Evolutionary conservation across 2,329 filamentous ascomycete species (phyloP), one percentile per base, ranked within the genome.

Genomic region (Dendryphion nanum): DNA sequence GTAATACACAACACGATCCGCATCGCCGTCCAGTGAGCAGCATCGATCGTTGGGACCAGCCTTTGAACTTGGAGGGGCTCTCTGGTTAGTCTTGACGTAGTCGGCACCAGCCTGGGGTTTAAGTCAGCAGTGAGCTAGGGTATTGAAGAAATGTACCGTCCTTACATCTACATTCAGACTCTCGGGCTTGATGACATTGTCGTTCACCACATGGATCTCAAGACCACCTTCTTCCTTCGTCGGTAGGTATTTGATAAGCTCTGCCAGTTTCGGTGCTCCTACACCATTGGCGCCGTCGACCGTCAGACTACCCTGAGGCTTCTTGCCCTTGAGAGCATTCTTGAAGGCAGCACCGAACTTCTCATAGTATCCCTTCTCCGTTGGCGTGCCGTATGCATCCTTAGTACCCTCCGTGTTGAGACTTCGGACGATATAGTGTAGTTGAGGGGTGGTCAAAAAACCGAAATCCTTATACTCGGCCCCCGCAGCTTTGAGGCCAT

Each of bases 261-360:
- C 88, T 45, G 76, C 75, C 52, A 98, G 73, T 72, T 96, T 95
- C 28, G 91, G 90, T 3, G 89, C 93, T 53, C 93, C 93, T 42
- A 98, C 89, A 56, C 93, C 93, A 59, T 98, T 98, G 57, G 93
- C 93, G 65, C 91, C 95, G 67, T 98, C 93, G 12, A 98, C 89
- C 5, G 82, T 87, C 47, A 98, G 73, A 40, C 78, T 69, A 5
- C 89, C 89, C 35, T 79, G 73, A 29, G 89, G 54, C 44, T 60
- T 75, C 65, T 84, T 90, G 54, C 82, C 82, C 51, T 82, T 81
- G 69, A 96, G 84, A 38, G 91, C 86, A 46, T 81, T 82, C 63
- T 85, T 85, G 70, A 96, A 96, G 16, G 93, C 90, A 42, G 81
- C 77, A 28, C 81, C 79, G 37, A 96, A 79, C 75, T 98, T 98